Conservation (phyloP, 1,284 basidiomycete genomes). For the Spongispora temasekensis region DNA sequence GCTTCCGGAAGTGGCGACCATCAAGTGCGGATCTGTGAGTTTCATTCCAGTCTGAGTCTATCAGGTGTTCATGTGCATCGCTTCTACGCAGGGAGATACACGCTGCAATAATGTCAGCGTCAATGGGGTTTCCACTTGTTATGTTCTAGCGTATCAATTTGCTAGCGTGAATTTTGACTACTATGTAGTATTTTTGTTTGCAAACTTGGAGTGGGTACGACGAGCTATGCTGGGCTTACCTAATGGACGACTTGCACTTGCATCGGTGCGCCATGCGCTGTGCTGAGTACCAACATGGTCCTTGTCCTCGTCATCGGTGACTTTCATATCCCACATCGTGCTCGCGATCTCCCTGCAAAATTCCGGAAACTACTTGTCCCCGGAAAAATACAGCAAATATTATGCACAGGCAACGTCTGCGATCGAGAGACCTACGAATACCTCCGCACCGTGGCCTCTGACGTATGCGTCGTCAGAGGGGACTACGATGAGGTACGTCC, state of each 20-base stretch:
- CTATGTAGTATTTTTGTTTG: neutral
- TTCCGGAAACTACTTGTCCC: slow-evolving; percentile 97
- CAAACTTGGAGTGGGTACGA: too few relatives aligned
- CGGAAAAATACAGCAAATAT: slow-evolving; percentile 97
- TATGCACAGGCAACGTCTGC: slow-evolving; percentile 97
- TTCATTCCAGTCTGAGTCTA: slow-evolving; percentile 16
- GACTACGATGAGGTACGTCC: slow-evolving; percentile 90
- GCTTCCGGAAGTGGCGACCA: slow-evolving; percentile 92
- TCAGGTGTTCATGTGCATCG: slow-evolving; percentile 17
- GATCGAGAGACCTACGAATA: slow-evolving; percentile 98
- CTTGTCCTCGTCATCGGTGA: slow-evolving; percentile 94
- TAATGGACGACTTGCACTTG: slow-evolving; percentile 17
- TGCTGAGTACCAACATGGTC: slow-evolving; percentile 46
- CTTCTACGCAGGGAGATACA: slow-evolving; percentile 30
- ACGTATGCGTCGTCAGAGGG: slow-evolving; percentile 90
- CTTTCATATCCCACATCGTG: slow-evolving; percentile 88
- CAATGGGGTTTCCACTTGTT: slow-evolving; percentile 1
- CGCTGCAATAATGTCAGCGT: slow-evolving; percentile 26
- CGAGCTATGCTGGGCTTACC: slow-evolving; percentile 26
- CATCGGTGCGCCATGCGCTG: neutral
- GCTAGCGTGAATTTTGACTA: neutral
- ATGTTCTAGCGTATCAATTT: slow-evolving; percentile 1
- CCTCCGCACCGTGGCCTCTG: slow-evolving; percentile 93
- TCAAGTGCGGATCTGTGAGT: slow-evolving; percentile 74
- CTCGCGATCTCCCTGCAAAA: slow-evolving; percentile 90